Conservation (phyloP, 2,329 filamentous ascomycete genomes). For the Epichloe sp. region DNA sequence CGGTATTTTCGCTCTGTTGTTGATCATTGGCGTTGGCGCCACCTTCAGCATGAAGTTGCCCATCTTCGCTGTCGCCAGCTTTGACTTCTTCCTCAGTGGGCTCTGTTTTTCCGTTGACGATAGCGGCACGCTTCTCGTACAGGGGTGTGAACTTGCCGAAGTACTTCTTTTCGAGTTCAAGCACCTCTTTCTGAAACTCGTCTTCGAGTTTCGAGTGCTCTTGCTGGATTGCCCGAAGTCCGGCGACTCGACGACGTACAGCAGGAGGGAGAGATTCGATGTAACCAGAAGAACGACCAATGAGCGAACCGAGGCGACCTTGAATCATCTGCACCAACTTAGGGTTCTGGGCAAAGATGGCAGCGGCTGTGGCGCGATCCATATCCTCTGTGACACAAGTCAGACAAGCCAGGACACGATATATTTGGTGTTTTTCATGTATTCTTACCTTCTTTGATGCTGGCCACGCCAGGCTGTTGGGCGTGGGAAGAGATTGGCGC, state of each 20-base stretch:
- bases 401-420: neutral
- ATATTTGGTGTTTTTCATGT: neutral
- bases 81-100: slow-evolving; percentile 79
- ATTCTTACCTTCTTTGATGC: slow-evolving; percentile 88
- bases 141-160: slow-evolving; percentile 97
- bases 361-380: slow-evolving; percentile 74
- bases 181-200: slow-evolving; percentile 95
- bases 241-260: slow-evolving; percentile 86
- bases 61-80: slow-evolving; percentile 68
- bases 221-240: slow-evolving; percentile 95
- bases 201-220: slow-evolving; percentile 97
- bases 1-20: slow-evolving; percentile 42
- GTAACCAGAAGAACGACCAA: slow-evolving; percentile 93
- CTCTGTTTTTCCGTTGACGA: slow-evolving; percentile 78
- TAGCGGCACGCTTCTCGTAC: slow-evolving; percentile 86
- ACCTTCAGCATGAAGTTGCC: slow-evolving; percentile 56
- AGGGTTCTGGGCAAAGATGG: slow-evolving; percentile 91
- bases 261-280: slow-evolving; percentile 86
- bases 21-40: slow-evolving; percentile 42
- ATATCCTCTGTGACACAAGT: slow-evolving; percentile 57
- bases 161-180: slow-evolving; percentile 98
- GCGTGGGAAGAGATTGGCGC: slow-evolving; percentile 96
- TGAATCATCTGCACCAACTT: slow-evolving; percentile 95
- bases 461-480: slow-evolving; percentile 83
- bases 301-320: slow-evolving; percentile 82